Base-by-base conservation (phyloP, 768 basidiomycete genomes). In the Lactifluus echinatus region DNA sequence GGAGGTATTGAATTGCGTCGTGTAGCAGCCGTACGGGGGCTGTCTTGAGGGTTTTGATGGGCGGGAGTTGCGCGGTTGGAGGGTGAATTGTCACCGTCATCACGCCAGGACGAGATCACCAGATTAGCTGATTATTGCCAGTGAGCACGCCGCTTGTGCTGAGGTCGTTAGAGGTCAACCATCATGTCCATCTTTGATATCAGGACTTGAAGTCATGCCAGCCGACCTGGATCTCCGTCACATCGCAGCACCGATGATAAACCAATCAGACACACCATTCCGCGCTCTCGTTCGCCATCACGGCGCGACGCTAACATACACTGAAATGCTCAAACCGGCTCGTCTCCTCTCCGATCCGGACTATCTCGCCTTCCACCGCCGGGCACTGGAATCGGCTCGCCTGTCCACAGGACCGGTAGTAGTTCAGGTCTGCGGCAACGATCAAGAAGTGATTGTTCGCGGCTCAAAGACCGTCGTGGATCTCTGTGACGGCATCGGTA, bases 191-290 rank as follows among this genome's bases (percentile, higher is more conserved):
- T 8, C 19, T 40, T 40, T n/a, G n/a, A 19, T 40, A 17, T 37
- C 14, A 8, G 6, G 17, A 3, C 10, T 21, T n/a, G 31, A 31
- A 5, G 31, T 31, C 31, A 31, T 10, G 31, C 31, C 57, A 21
- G 17, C 45, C 56, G 33, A 37, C 51, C 28, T 53, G 50, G 53
- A 63, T 40, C 61, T 75, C 56, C 60, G 66, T 23, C 74, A 69
- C 55, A 76, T 87, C 52, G 75, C 83, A 7, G 86, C 87, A 7
- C 87, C 86, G 2, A 89, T 89, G 87, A 79, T 90, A 56, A 83
- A 86, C 57, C 87, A 89, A 66, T 87, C 85, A 26, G 88, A 91
- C 63, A 75, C 85, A 0, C 84, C 88, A 1, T 90, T 89, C 64
- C 77, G 88, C 33, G 61, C 79, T 12, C 76, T 89, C 50, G 78